Evolutionary conservation across 805 yeast genomes (phyloP).

Genomic region (Teunomyces barrocoloradensis): DNA sequence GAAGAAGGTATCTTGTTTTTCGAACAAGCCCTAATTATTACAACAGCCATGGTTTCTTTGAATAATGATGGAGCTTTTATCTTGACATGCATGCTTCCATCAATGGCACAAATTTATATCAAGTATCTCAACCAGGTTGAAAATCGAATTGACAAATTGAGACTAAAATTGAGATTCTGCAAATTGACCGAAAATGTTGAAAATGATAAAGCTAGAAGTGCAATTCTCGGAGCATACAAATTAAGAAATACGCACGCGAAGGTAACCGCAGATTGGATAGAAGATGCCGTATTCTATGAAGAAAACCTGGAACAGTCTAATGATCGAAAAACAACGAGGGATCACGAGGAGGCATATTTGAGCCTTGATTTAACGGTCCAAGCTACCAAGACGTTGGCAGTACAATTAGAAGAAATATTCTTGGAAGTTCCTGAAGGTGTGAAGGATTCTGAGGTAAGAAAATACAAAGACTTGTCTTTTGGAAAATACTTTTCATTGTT

Average conservation of each 20-base stretch:
- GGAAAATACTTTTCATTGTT: slow-evolving; percentile 65
- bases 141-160: slow-evolving; percentile 26
- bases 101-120: slow-evolving; percentile 24
- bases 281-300: slow-evolving; percentile 45
- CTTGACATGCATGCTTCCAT: slow-evolving; percentile 30
- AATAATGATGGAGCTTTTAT: slow-evolving; percentile 36
- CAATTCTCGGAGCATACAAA: slow-evolving; percentile 44
- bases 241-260: slow-evolving; percentile 49
- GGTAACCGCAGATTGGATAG: slow-evolving; percentile 52
- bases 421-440: slow-evolving; percentile 59
- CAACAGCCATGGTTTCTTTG: slow-evolving; percentile 38
- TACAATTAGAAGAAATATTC: slow-evolving; percentile 53
- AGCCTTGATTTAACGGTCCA: slow-evolving; percentile 63
- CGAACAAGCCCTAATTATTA: slow-evolving; percentile 49
- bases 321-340: slow-evolving; percentile 12
- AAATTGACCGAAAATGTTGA: slow-evolving; percentile 37
- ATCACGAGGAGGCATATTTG: slow-evolving; percentile 45
- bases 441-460: slow-evolving; percentile 50
- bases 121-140: slow-evolving; percentile 28
- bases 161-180: slow-evolving; percentile 45
- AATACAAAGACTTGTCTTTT: slow-evolving; percentile 59
- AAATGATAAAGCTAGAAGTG: slow-evolving; percentile 27
- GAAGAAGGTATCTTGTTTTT: slow-evolving; percentile 37
- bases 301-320: slow-evolving; percentile 10
- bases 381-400: slow-evolving; percentile 55